A percentile compares a stretch with the other conserved stretches of the same genome.
phyloP scores from a whole-genome alignment of 805 yeast species.

The Ogataea nonfermentans region DNA sequence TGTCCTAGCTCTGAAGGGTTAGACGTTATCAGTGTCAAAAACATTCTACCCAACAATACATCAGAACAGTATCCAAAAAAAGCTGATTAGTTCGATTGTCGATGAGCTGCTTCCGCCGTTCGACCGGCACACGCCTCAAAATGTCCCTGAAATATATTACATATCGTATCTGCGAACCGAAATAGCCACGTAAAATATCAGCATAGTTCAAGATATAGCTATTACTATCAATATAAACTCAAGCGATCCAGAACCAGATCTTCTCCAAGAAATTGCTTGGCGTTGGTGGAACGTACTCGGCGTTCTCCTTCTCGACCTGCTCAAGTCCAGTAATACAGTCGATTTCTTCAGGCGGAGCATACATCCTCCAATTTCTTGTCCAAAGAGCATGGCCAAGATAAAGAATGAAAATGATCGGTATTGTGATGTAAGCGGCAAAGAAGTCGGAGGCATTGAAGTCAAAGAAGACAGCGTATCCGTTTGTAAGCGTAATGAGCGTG shows the following conservation, averaged over 20 bases:
- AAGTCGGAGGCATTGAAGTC: constrained; percentile 50
- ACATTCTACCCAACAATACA: too few species aligned
- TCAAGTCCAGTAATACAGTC: constrained; percentile 64
- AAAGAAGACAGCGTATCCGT: constrained; percentile 63
- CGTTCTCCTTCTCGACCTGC: constrained; percentile 54
- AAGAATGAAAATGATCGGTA: constrained; percentile 52
- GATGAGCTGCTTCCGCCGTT: too few species aligned
- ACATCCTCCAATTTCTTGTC: constrained; percentile 44
- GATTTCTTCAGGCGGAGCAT: constrained; percentile 53
- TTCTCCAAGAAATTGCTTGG: constrained; percentile 43
- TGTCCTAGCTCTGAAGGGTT: too few species aligned
- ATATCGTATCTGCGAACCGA: too few species aligned
- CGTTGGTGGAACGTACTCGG: constrained; percentile 29
- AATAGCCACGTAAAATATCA: too few species aligned
- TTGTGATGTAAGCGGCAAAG: constrained; percentile 63
- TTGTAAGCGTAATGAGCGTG: constrained; percentile 45
- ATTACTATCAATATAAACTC: not conserved
- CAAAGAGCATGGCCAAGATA: constrained; percentile 58
- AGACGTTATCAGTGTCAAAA: too few species aligned
- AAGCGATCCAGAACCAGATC: constrained; percentile 49
- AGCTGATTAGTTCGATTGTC: too few species aligned
- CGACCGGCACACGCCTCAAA: too few species aligned
- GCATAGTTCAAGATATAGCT: not conserved
- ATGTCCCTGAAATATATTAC: too few species aligned
- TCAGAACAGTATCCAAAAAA: too few species aligned